Percentiles rank a stretch among this genome's conserved stretches.
phyloP scores from a whole-genome alignment of 148 eudicot genomes.

The Pharnaceum exiguum region DNA sequence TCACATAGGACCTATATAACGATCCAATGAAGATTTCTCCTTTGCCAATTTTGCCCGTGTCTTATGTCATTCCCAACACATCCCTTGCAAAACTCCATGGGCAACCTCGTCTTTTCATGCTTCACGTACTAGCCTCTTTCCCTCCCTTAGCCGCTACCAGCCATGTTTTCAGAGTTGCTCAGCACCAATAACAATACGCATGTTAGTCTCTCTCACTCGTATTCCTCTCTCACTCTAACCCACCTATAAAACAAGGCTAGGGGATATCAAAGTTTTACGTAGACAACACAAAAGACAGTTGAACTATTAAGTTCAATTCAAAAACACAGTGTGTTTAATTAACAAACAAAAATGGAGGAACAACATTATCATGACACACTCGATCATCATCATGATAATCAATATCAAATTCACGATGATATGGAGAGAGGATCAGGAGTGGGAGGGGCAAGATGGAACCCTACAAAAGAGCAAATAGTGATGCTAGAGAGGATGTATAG shows the following conservation, averaged over 20 bases:
- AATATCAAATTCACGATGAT: neutral
- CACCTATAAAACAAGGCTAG: neutral
- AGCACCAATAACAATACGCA: conserved; percentile 76
- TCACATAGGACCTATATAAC: conserved; percentile 21
- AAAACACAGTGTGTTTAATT: too few species aligned
- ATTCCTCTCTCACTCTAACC: neutral
- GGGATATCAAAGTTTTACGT: neutral
- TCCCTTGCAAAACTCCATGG: conserved; percentile 11
- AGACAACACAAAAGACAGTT: neutral
- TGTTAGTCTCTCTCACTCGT: conserved; percentile 26
- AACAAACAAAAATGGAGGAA: conserved; percentile 11
- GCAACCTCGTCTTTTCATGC: conserved; percentile 27
- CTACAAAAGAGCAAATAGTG: conserved; percentile 79
- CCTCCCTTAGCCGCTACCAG: conserved; percentile 46
- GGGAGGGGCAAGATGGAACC: conserved; percentile 65
- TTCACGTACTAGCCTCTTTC: neutral
- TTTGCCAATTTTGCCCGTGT: conserved; percentile 18
- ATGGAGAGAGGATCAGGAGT: conserved; percentile 25
- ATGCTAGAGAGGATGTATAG: conserved; percentile 61
- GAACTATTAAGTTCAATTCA: too few species aligned
- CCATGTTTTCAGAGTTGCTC: conserved; percentile 78
- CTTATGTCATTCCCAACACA: conserved; percentile 43
- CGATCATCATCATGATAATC: neutral
- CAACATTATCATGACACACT: neutral
- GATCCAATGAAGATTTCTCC: neutral